Evolutionary conservation across 495 filamentous ascomycete species (phyloP), one percentile per base, ranked within the genome.

Genomic region (Penicillium malachiteum): DNA sequence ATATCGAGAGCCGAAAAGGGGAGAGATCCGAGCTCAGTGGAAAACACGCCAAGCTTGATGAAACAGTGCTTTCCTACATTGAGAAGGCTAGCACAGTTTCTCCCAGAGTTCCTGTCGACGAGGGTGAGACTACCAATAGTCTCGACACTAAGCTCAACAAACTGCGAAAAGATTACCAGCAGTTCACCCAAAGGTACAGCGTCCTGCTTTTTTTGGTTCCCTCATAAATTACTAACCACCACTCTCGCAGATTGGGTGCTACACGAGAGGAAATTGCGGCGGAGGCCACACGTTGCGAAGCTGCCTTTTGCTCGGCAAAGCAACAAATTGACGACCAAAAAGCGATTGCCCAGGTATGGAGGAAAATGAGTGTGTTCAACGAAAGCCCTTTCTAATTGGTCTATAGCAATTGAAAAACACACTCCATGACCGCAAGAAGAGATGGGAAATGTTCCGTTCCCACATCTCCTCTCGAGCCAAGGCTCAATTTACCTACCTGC

Each of bases 401-500:
- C 34, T 17, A 14, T 57, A 83, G 75, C 65, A 72, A 0, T 76
- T 96, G 31, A 87, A 86, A 68, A 60, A 77, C 13, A 82, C 91
- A 0, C 80, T 96, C 32, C 72, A 78, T 32, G 73, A 89, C 48
- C 89, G 94, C 4, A 81, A 86, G 39, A 75, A 82, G 26, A 86
- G 90, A 56, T 97, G 90, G 88, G 74, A 80, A 51, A 78, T 83
- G 48, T 97, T 99, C 70, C 86, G 92, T 58, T 75, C 81, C 11
- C 83, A 85, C 57, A 97, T 99, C 55, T 89, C 91, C 10, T 84
- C 84, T 11, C 84, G 90, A 48, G 91, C 92, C 26, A 85, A 92
- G 46, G 84, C 85, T 14, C 90, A 90, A 57, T 99, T 99, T 66
- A 86, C 80, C 39, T 94, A 91, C 63, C 80, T 97, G 12, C 80